Evolutionary conservation across 768 basidiomycete species (phyloP).

Genomic region (Rhodotorula taiwanensis): DNA sequence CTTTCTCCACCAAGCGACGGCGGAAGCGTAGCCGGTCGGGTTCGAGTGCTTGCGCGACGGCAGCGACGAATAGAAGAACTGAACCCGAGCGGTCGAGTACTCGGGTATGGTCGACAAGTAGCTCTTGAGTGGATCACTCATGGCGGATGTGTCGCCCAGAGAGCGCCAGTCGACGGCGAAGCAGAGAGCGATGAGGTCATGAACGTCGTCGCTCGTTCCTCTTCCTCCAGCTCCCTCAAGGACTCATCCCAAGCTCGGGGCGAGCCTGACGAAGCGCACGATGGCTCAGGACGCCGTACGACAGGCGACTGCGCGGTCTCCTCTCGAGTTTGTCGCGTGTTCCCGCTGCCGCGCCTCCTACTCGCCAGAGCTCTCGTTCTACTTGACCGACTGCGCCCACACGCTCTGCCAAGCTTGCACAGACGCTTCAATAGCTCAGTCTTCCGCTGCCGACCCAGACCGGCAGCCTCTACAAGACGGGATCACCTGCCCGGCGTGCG

Average conservation of each 20-base stretch:
- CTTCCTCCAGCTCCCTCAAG: too few species aligned
- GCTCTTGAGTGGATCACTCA: background rate
- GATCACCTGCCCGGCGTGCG: slow-evolving; percentile 26
- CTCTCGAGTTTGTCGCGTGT: slow-evolving; percentile 15
- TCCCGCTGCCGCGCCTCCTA: slow-evolving; percentile 3
- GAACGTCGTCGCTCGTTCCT: too few species aligned
- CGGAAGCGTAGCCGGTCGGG: slow-evolving; percentile 33
- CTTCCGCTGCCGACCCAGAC: background rate
- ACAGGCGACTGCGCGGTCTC: background rate
- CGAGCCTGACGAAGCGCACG: background rate
- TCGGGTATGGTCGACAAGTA: slow-evolving; percentile 17
- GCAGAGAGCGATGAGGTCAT: too few species aligned
- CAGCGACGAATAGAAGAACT: slow-evolving; percentile 35
- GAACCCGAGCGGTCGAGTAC: slow-evolving; percentile 5
- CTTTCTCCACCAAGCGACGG: slow-evolving; percentile 31
- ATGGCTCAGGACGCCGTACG: background rate
- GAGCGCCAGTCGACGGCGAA: too few species aligned
- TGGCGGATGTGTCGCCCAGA: too few species aligned
- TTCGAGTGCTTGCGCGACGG: slow-evolving; percentile 26
- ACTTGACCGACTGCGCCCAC: slow-evolving; percentile 20
- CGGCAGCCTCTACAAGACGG: background rate
- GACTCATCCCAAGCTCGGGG: background rate
- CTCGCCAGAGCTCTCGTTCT: background rate
- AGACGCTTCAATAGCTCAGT: background rate
- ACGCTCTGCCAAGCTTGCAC: slow-evolving; percentile 12